phyloP scores from a whole-genome alignment of 257 asterid species.

The Jacaranda mimosifolia region DNA sequence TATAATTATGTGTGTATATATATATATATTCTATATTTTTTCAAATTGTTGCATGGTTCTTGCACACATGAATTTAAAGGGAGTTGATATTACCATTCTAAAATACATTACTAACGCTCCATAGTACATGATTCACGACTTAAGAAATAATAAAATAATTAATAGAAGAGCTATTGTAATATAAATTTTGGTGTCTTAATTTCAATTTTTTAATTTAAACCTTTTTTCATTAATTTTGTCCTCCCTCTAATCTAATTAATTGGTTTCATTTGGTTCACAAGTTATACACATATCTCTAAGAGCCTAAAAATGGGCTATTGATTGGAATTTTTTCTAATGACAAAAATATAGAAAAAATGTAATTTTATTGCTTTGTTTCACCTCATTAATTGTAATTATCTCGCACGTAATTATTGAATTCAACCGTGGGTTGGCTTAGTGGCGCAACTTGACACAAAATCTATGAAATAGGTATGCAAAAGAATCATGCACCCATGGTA shows the following conservation, averaged over 20 bases:
- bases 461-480: not conserved
- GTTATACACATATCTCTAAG: not conserved
- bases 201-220: not conserved
- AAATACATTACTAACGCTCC: too few species aligned
- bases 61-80: too few species aligned
- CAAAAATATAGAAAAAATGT: not conserved
- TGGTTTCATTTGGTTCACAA: not conserved
- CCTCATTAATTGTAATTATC: constrained; percentile 16
- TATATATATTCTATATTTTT: too few species aligned
- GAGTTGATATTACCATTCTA: too few species aligned
- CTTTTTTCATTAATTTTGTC: not conserved
- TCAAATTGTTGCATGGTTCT: too few species aligned
- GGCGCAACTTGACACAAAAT: not conserved
- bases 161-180: too few species aligned
- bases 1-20: too few species aligned
- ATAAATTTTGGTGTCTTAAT: too few species aligned
- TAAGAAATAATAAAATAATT: too few species aligned
- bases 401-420: constrained; percentile 4
- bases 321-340: not conserved
- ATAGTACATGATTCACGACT: too few species aligned
- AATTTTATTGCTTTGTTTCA: not conserved
- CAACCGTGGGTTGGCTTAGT: constrained; percentile 12
- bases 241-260: not conserved
- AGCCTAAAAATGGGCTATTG: not conserved
- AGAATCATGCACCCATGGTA: not conserved